phyloP scores from a whole-genome alignment of 371 early-diverging fungal genomes.

The Mucor circinelloides region DNA sequence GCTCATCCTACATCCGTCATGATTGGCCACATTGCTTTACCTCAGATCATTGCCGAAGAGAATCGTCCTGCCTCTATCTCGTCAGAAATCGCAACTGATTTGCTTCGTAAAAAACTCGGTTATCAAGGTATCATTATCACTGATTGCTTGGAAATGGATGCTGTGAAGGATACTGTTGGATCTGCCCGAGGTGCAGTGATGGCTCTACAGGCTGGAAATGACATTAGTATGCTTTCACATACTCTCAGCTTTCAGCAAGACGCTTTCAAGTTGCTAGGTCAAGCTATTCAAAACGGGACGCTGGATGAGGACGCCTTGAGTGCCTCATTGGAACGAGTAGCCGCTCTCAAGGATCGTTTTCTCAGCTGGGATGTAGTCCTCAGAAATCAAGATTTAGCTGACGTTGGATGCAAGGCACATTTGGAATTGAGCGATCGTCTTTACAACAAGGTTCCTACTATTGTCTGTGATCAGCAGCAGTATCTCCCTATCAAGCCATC shows the following conservation, averaged over 20 bases:
- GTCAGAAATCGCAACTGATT: conserved; percentile 34
- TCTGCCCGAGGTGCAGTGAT: conserved; percentile 34
- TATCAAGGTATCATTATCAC: conserved; percentile 54
- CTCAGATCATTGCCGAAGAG: conserved; percentile 29
- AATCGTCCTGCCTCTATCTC: conserved; percentile 39
- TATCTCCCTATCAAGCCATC: conserved; percentile 30
- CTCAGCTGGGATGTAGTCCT: conserved; percentile 33
- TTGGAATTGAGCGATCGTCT: conserved; percentile 27
- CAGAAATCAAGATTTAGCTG: conserved; percentile 5
- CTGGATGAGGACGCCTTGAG: conserved; percentile 16
- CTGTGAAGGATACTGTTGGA: conserved; percentile 48
- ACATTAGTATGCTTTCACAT: conserved; percentile 55
- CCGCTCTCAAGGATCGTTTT: conserved; percentile 37
- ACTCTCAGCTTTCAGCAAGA: conserved; percentile 37
- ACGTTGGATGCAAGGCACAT: conserved; percentile 31
- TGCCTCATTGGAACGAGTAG: conserved; percentile 39
- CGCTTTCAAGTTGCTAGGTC: conserved; percentile 27
- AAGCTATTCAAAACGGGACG: conserved; percentile 9
- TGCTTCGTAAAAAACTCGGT: conserved; percentile 35
- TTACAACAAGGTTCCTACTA: conserved; percentile 42
- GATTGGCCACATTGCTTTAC: conserved; percentile 52
- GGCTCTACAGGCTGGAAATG: conserved; percentile 52
- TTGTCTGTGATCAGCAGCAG: conserved; percentile 32
- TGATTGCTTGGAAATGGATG: conserved; percentile 59
- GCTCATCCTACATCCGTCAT: conserved; percentile 46